Percentiles rank a stretch among this genome's conserved stretches.
These are phyloP conservation scores for Penicillium samsonianum DNA, from an alignment of 495 filamentous ascomycete species.

Conservation along the genomic window DNA sequence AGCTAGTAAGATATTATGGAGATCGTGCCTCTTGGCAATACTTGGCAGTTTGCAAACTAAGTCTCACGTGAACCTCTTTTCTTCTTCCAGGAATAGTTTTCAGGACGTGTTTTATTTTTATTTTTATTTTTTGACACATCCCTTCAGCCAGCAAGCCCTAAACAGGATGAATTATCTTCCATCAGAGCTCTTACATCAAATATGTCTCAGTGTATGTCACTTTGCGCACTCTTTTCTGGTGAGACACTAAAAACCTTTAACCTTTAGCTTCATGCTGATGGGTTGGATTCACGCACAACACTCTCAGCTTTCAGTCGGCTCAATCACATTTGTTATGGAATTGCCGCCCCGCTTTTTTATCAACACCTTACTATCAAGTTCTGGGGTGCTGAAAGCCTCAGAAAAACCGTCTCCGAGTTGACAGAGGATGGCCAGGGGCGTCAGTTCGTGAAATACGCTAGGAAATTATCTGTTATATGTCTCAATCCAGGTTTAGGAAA, in stretches of 20 bases:
- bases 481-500: neutral
- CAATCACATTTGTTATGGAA: neutral
- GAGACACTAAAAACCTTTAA: neutral
- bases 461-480: neutral
- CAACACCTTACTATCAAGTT: neutral
- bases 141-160: neutral
- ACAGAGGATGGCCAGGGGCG: neutral
- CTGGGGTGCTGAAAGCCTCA: neutral
- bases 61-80: no score
- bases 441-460: constrained; percentile 2
- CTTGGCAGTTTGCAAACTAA: no score
- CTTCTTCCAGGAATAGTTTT: no score
- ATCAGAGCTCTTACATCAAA: neutral
- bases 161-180: neutral
- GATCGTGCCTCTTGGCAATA: no score
- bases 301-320: neutral
- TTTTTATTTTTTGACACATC: no score
- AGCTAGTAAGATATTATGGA: no score
- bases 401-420: neutral
- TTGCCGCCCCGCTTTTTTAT: neutral
- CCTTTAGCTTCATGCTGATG: constrained; percentile 1
- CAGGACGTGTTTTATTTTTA: no score
- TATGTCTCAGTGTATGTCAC: neutral
- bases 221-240: neutral
- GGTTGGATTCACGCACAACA: neutral